Evolutionary conservation across 192 early-diverging fungal species (phyloP), one percentile per base, ranked within the genome.

Genomic region (Irineochytrium annulatum): DNA sequence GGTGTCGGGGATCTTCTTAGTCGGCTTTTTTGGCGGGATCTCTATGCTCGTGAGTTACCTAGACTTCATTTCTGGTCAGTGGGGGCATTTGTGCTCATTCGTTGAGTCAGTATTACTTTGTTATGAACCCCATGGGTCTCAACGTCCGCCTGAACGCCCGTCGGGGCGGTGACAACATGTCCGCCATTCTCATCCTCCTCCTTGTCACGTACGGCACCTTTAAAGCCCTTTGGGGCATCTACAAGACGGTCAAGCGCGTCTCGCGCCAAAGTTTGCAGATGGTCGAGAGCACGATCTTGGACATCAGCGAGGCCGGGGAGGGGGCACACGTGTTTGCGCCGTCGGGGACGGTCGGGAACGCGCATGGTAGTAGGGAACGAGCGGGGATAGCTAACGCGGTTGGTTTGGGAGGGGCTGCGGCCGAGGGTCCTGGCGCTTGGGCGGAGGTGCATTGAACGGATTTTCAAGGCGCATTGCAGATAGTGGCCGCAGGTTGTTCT

Each of bases 261-360:
- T n/a, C 26, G 19, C 17, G 31, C 3, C 19, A 27, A 17, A 63
- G 62, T 45, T 55, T 63, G 62, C 37, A 55, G 28, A 27, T 55
- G 32, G 34, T 63, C 20, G 62, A 63, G 32, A 33, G 31, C 11
- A 33, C 52, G 20, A 63, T 63, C 14, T 32, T 63, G 27, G 62
- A 63, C 19, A 37, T 56, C 0, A 53, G 27, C 4, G 62, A 63
- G 1, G 62, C 49, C 3, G 26, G 29, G 20, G 53, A 16, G 11
- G 27, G 4, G 3, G 53, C 11, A 20, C 5, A 26, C 4, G 53
- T 55, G 26, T 14, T 33, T 55, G 26, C 20, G 30, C 37, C 8
- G 37, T 41, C n/a, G n/a, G n/a, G n/a, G n/a, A n/a, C n/a, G n/a
- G n/a, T n/a, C n/a, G n/a, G n/a, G n/a, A n/a, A n/a, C n/a, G n/a